phyloP scores from a whole-genome alignment of 2,329 filamentous ascomycete species.

The Penicillium sp. region DNA sequence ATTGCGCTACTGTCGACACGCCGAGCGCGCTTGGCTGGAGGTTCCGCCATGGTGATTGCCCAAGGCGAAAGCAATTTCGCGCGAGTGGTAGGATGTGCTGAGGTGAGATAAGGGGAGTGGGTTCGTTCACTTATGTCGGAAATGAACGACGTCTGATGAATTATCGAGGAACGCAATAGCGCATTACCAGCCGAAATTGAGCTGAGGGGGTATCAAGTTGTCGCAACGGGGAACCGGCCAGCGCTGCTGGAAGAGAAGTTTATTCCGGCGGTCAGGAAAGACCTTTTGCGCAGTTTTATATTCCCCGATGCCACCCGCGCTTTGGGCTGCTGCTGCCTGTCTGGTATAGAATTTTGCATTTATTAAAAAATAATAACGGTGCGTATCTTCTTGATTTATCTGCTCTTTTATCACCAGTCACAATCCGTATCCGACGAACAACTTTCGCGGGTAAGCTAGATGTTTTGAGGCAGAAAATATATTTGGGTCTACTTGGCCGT shows the following conservation, averaged over 20 bases:
- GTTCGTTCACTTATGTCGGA: background rate
- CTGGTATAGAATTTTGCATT: too few species aligned
- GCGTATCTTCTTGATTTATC: too few species aligned
- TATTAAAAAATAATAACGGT: too few species aligned
- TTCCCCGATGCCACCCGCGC: background rate
- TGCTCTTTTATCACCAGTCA: too few species aligned
- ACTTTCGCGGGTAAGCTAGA: too few species aligned
- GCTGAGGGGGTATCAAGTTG: slow-evolving; percentile 18
- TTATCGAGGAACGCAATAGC: background rate
- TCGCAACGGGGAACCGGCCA: slow-evolving; percentile 9
- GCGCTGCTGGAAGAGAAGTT: slow-evolving; percentile 23
- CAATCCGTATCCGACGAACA: too few species aligned
- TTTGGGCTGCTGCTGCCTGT: too few species aligned
- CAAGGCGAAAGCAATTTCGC: slow-evolving; percentile 10
- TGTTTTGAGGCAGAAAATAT: too few species aligned
- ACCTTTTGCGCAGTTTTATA: slow-evolving; percentile 19
- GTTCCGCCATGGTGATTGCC: slow-evolving; percentile 49
- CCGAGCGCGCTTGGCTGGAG: slow-evolving; percentile 52
- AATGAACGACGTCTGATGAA: background rate
- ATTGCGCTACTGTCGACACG: slow-evolving; percentile 60
- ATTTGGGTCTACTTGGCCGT: too few species aligned
- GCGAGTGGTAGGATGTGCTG: slow-evolving; percentile 3
- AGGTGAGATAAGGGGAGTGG: background rate
- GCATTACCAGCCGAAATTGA: slow-evolving; percentile 1
- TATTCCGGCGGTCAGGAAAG: slow-evolving; percentile 27